Evolutionary conservation across 2,329 filamentous ascomycete species (phyloP), one percentile per base, ranked within the genome.

Genomic region (Aspergillus neoniger): DNA sequence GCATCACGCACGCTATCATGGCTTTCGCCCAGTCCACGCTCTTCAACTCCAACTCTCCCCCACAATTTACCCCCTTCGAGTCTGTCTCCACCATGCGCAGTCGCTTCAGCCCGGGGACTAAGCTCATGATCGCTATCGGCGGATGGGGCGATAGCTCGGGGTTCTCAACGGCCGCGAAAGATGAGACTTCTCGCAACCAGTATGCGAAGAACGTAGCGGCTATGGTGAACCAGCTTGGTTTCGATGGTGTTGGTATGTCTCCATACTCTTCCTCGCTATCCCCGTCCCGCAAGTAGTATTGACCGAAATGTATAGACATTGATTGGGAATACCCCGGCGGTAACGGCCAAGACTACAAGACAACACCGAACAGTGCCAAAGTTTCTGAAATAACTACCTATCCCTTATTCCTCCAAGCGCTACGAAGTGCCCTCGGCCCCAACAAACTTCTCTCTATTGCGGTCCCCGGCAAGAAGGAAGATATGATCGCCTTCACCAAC

Each of bases 141-240:
- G 90, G 89, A 55, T 92, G 90, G 89, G 89, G 88, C 0, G 87
- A 91, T 61, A 87, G 83, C 0, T 72, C 74, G 6, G 89, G 88
- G 0, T 92, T 91, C 68, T 81, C 83, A 0, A 72, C 44, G 1
- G 88, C 83, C 0, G 85, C 86, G 1, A 80, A 78, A 54, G 80
- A 81, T 3, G 79, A 83, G 1, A 66, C 74, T 8, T 82, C 81
- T 1, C 83, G 87, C 15, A 77, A 80, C 61, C 76, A 75, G 7
- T 92, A 89, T 76, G 87, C 88, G 1, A 78, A 79, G 48, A 90
- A 90, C 65, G 81, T 91, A 1, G 84, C 82, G 7, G 77, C 77
- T 28, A 88, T 91, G 85, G 79, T 92, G 1, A 75, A 82, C 4
- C 76, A 74, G 0, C 86, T 84, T 12, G 86, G 85, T 0, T 88